Base-by-base conservation (phyloP, 768 basidiomycete species). In the Termitomyces heimii region DNA sequence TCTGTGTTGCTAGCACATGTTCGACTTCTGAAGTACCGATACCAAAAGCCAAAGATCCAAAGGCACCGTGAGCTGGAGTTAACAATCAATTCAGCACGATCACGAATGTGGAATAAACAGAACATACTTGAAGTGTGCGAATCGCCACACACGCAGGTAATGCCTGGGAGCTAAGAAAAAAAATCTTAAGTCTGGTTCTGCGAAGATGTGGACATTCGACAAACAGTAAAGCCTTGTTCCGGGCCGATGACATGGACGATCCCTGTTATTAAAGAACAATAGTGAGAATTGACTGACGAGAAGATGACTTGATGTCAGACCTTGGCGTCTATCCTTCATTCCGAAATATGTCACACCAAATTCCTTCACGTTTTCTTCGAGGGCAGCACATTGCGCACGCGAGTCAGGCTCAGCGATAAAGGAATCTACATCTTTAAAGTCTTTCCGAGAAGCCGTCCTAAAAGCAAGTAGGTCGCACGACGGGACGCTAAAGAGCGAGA, bases 11-110 rank as follows among this genome's bases (percentile, higher is more conserved):
- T 48, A 95, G 85, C 62, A 94, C 93, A 68, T 95, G 93, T 68
- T 95, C 93, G 64, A 95, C 93, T 68, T 95, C 92, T 50, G 92
- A 94, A 13, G 93, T 95, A 40, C 93, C 93, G 64, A 95, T 94
- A 59, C 93, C 93, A 65, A 94, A 95, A 0, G 93, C 93, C 60
- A 95, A 80, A 47, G 93, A 92, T 47, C 93, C 93, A 67, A 95
- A 95, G 2, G 93, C 93, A 49, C 93, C 93, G 68, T 95, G 93
- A 13, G 93, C 89, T 91, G 58, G 13, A 35, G 16, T 10, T 12
- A 22, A 44, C 52, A 49, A 39, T 22, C 37, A 24, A 40, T 32
- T 60, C 32, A 58, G 59, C 40, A 18, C 60, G 28, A 43, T 32
- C 45, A n/a, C 2, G 42, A 26, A 52, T 24, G 12, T 32, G 59